Evolutionary conservation across 345 rosid species (phyloP).

Genomic region (Atalantia buxifolia): DNA sequence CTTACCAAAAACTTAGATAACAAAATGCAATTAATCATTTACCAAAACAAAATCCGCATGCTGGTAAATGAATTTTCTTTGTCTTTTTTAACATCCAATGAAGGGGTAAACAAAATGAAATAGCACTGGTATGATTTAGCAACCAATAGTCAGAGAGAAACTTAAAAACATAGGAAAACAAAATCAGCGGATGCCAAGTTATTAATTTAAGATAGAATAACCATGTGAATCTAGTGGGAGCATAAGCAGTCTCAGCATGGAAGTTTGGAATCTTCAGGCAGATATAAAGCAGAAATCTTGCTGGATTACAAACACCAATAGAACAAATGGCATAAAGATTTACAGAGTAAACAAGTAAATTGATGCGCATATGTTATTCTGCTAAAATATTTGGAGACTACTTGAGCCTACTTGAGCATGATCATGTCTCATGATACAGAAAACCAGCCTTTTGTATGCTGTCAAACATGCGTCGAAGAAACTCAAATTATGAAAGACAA

Average conservation of each 20-base stretch:
- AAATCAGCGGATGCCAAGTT: too few relatives aligned
- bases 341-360: neutral
- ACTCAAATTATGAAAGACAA: constrained; percentile 2
- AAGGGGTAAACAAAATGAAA: too few relatives aligned
- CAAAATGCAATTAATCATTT: neutral
- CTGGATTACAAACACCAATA: neutral
- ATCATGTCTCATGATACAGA: constrained; percentile 10
- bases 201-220: neutral
- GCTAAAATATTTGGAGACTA: neutral
- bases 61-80: neutral
- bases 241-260: neutral
- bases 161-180: neutral
- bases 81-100: too few relatives aligned
- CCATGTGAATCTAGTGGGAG: too few relatives aligned
- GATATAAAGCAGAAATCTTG: neutral
- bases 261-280: neutral
- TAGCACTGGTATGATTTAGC: neutral
- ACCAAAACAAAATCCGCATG: neutral
- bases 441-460: constrained; percentile 8
- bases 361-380: constrained; percentile 8
- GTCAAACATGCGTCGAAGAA: neutral
- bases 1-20: neutral
- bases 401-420: neutral
- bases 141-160: neutral
- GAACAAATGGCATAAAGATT: neutral